Base-by-base conservation (phyloP, 164 flowering plant species). In the Houttuynia cordata region DNA sequence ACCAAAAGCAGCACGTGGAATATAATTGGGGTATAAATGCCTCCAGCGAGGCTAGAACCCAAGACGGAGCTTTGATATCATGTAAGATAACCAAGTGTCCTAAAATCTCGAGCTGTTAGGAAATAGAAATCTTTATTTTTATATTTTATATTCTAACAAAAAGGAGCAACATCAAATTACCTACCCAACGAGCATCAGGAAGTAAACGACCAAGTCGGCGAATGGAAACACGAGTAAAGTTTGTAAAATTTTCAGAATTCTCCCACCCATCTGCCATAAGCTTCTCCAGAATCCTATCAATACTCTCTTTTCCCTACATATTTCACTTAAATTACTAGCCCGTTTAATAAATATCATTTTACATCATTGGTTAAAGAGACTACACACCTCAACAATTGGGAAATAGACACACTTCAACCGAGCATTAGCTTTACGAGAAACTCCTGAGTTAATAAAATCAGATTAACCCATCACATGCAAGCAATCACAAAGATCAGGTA, bases 131-230 rank as follows among this genome's bases (percentile, higher is more conserved):
- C n/a, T n/a, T n/a, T n/a, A n/a, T n/a, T n/a, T n/a, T n/a, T n/a
- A n/a, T n/a, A n/a, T n/a, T n/a, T n/a, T n/a, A n/a, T n/a, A n/a
- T n/a, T n/a, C n/a, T n/a, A n/a, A 51, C 9, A 25, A 30, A 25
- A 56, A 12, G 40, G 22, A 56, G 17, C 13, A 56, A 56, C 8
- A 10, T 15, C 49, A 8, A 17, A 19, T 10, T 24, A 58, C 86
- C 60, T 37, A 86, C 97, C 94, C 89, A 86, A 24, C 89, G 86
- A 74, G 88, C 88, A 76, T 89, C 94, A 50, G 97, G 97, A 72
- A 89, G 89, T 51, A 89, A 72, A 58, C 97, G 91, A 51, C 97
- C 97, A 61, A 89, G 71, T 41, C 97, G 66, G 10, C 91, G 75
- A 58, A 86, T 70, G 19, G 89, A 83, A 10, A 85, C 86, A 56